Evolutionary conservation across 2,329 filamentous ascomycete species (phyloP), one percentile per base, ranked within the genome.

Genomic region (Ophiostoma triangulosporum): DNA sequence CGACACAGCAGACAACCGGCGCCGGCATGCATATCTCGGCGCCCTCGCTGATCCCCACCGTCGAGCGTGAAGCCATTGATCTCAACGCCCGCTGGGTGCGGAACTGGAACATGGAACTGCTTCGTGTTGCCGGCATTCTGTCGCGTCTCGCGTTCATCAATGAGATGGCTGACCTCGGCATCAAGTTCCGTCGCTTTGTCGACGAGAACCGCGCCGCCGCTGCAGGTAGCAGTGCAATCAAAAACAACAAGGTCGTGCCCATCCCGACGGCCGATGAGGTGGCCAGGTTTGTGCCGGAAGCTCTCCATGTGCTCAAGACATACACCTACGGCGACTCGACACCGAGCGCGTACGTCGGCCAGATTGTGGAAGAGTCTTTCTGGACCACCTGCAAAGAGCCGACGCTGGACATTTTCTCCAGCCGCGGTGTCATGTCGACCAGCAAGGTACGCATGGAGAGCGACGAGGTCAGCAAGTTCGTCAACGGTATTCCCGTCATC

Each of bases 1-100:
- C 93, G 3, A 98, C 93, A 1, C 90, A 91, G 60, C 93, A 98
- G 70, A 98, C 93, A 0, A 98, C 94, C 0, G 93, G 91, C 53
- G 82, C 91, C 27, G 86, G 91, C 15, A 86, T 94, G 64, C 93
- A 98, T 66, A 86, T 98, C 29, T 97, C 91, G 12, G 93, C 93
- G 0, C 93, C 90, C 1, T 96, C 91, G 0, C 83, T 98, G 14
- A 98, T 98, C 54, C 93, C 93, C 0, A 98, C 93, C 0, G 94
- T 98, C 2, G 93, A 98, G 68, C 82, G 93, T 64, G 93, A 98
- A 65, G 93, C 88, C 52, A 95, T 98, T 55, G 93, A 98, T 66
- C 74, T 98, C 58, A 97, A 98, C 65, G 94, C 93, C 15, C 81
- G 90, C 54, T 95, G 89, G 74, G 91, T 98, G 15, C 84, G 89